phyloP scores from a whole-genome alignment of 352 stramenopile species.

The Pythium guiyangense region DNA sequence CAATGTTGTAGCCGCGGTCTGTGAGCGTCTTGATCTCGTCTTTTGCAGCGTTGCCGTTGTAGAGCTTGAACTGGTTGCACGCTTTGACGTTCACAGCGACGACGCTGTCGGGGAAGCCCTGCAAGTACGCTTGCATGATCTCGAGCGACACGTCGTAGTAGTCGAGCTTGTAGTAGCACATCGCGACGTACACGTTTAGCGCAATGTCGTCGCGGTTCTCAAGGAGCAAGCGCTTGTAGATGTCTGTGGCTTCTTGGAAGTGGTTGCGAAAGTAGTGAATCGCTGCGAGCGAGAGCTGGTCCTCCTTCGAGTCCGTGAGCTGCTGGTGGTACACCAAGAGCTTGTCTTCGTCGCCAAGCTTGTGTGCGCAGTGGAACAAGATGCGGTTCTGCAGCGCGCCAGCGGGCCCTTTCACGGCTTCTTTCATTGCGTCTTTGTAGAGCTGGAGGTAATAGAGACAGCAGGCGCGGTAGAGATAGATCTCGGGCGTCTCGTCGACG shows the following conservation, averaged over 20 bases:
- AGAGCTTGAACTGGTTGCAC: slow-evolving; percentile 96
- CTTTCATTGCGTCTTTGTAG: slow-evolving; percentile 87
- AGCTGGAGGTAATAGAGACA: slow-evolving; percentile 93
- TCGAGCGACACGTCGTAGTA: slow-evolving; percentile 97
- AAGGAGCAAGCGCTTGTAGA: slow-evolving; percentile 95
- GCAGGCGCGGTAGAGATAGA: slow-evolving; percentile 88
- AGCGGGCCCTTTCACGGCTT: slow-evolving; percentile 53
- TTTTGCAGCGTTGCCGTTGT: slow-evolving; percentile 94
- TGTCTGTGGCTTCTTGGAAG: slow-evolving; percentile 94
- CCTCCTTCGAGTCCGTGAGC: slow-evolving; percentile 88
- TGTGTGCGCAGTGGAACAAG: slow-evolving; percentile 94
- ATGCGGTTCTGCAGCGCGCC: slow-evolving; percentile 89
- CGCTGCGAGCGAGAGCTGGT: slow-evolving; percentile 93
- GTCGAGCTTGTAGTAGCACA: slow-evolving; percentile 98
- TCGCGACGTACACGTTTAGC: slow-evolving; percentile 97
- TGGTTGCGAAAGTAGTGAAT: slow-evolving; percentile 95
- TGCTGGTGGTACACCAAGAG: slow-evolving; percentile 94
- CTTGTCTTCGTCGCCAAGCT: slow-evolving; percentile 92
- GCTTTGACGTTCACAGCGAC: slow-evolving; percentile 96
- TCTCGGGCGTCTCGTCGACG: slow-evolving; percentile 52
- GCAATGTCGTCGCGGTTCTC: slow-evolving; percentile 95
- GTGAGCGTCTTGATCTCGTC: slow-evolving; percentile 91
- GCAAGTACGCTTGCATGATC: slow-evolving; percentile 95
- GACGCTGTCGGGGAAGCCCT: slow-evolving; percentile 87
- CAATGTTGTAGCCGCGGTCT: slow-evolving; percentile 86